Conservation (phyloP, 192 early-diverging fungal species). For the Backusella macrospora region DNA sequence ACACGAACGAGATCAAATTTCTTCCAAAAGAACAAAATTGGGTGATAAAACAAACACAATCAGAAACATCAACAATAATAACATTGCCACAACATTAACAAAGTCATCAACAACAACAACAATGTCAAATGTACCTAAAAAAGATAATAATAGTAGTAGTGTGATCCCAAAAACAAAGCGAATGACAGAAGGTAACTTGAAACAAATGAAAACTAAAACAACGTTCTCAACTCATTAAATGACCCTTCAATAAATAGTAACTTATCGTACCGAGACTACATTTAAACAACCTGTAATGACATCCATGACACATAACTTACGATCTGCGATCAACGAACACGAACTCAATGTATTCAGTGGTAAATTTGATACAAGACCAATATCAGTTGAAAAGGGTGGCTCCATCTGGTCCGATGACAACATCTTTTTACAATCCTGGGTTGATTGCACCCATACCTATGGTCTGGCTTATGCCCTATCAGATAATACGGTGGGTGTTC, state of each 20-base stretch:
- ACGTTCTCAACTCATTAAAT: too few relatives aligned
- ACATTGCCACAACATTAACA: background rate
- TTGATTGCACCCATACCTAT: conserved; percentile 83
- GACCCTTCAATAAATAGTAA: background rate
- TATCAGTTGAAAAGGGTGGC: background rate
- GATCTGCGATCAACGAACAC: background rate
- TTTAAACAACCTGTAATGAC: background rate
- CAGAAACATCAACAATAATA: background rate
- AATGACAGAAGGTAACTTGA: background rate
- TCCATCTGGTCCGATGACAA: background rate
- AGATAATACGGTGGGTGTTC: conserved; percentile 81
- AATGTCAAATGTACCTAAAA: background rate
- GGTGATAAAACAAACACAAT: background rate
- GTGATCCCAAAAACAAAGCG: background rate
- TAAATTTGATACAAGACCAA: background rate
- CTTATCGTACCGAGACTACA: background rate
- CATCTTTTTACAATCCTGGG: conserved; percentile 88
- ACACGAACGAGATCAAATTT: background rate
- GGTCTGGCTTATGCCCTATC: conserved; percentile 88
- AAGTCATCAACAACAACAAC: background rate
- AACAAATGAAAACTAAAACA: background rate
- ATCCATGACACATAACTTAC: background rate
- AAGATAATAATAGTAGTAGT: background rate
- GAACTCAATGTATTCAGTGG: background rate
- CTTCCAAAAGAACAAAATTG: background rate